Evolutionary conservation across 305 asterid species (phyloP).

Genomic region (Fraxinus dipetala): DNA sequence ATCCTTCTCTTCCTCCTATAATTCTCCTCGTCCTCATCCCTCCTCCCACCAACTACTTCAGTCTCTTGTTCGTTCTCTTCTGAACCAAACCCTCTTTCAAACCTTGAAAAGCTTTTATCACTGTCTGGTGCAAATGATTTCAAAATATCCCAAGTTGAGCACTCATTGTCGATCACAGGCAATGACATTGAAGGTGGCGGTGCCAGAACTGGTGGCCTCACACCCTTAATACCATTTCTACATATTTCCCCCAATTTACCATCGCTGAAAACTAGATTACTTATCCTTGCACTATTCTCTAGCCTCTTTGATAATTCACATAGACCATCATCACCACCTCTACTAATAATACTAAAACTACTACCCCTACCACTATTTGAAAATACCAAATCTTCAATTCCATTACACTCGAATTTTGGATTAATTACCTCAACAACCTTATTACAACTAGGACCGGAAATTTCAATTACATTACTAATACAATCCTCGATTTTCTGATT

Average conservation of each 20-base stretch:
- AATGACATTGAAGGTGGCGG: conserved; percentile 62
- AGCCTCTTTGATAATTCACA: conserved; percentile 18
- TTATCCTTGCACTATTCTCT: conserved; percentile 30
- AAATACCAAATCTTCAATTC: conserved; percentile 13
- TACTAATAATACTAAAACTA: conserved; percentile 18
- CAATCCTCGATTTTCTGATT: conserved; percentile 15
- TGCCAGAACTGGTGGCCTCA: conserved; percentile 58
- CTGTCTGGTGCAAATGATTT: conserved; percentile 63
- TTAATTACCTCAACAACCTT: conserved; percentile 19
- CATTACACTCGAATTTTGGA: conserved; percentile 16
- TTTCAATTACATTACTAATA: conserved; percentile 16
- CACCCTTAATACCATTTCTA: conserved; percentile 63
- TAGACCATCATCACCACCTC: conserved; percentile 16
- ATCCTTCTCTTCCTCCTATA: conserved; percentile 31
- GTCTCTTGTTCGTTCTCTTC: conserved; percentile 33
- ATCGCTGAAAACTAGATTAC: conserved; percentile 23
- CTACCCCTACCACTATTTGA: conserved; percentile 3
- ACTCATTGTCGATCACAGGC: conserved; percentile 45
- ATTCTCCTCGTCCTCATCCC: conserved; percentile 30
- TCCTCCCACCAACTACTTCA: conserved; percentile 24
- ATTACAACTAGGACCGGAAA: conserved; percentile 9
- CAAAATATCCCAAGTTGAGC: conserved; percentile 77
- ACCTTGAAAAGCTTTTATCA: conserved; percentile 26
- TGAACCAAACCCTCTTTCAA: conserved; percentile 29
- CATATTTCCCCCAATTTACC: conserved; percentile 26